phyloP scores from a whole-genome alignment of 192 early-diverging fungal genomes.

The Coemansia interrupta region DNA sequence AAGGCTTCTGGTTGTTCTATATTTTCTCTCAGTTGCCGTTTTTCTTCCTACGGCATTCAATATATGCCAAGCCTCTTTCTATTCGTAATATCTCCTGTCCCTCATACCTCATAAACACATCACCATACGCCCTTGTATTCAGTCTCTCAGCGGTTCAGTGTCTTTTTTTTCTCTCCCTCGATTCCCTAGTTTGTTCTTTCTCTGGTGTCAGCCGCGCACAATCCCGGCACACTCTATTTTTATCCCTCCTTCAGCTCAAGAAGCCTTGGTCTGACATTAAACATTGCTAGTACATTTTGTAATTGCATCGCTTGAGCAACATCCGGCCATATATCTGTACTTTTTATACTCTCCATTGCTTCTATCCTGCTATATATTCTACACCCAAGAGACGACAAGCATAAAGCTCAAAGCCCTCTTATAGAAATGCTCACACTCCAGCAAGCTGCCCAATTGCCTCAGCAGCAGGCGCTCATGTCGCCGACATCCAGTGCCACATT shows the following conservation, averaged over 20 bases:
- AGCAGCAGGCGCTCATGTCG: conserved; percentile 14
- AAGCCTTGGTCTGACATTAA: too few species aligned
- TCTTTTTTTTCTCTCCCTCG: conserved; percentile 2
- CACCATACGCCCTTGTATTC: conserved; percentile 6
- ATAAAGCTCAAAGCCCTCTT: neutral
- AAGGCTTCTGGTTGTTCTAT: neutral
- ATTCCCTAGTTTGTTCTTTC: neutral
- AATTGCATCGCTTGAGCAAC: too few species aligned
- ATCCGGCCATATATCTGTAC: too few species aligned
- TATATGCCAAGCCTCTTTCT: neutral
- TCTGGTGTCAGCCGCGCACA: neutral
- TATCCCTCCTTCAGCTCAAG: too few species aligned
- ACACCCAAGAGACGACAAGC: too few species aligned
- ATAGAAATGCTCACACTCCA: conserved; percentile 26
- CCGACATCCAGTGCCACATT: conserved; percentile 11
- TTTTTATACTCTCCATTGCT: too few species aligned
- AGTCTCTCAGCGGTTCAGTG: neutral
- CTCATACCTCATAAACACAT: neutral
- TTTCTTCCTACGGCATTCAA: too few species aligned
- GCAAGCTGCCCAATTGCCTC: conserved; percentile 9
- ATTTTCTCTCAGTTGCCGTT: too few species aligned
- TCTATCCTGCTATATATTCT: too few species aligned
- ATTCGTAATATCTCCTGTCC: neutral
- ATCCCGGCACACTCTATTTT: neutral
- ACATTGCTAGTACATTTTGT: too few species aligned